Evolutionary conservation across 75 land plant genomes (phyloP), one percentile per base, ranked within the genome.

Genomic region (Cryptomeria japonica): DNA sequence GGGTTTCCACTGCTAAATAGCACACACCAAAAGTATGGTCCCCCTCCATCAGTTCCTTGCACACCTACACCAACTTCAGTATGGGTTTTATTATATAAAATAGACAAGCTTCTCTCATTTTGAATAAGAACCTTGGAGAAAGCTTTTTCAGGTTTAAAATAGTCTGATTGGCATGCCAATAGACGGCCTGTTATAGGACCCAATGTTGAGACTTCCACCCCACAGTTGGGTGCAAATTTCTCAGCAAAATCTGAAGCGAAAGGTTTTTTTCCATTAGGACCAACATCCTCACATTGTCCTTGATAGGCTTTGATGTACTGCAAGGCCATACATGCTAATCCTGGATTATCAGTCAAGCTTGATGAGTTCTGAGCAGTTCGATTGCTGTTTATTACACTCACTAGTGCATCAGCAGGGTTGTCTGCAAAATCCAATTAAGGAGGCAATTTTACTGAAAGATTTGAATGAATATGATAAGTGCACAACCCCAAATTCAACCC

Each of bases 21-120:
- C 46, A 96, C 94, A 90, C 97, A 96, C 96, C 96, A 96, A 88
- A 96, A 96, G 84, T 92, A 96, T 25, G 97, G 97, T 22, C 88
- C 22, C 0, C 97, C 97, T n/a, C 97, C 97, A 87, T 95, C 95
- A 44, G 87, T 87, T 79, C 97, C 96, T 87, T 91, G 93, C 25
- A 96, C 93, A 1, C 93, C 97, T 49, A 93, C 94, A 28, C 97
- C 97, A 16, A 95, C 91, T 89, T 96, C 91, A 4, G 96, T 95
- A 88, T 96, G 95, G 75, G 91, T 96, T 90, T 90, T 93, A 79
- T 68, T 91, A 84, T 93, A 86, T 0, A 96, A 85, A 53, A 94
- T 93, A 2, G 92, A 89, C 39, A 96, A 58, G 86, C 96, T 94
- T 86, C 85, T 89, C 16, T 79, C 46, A 41, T 93, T 87, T 38